phyloP scores from a whole-genome alignment of 768 basidiomycete species.

The Dendrothele bispora region DNA sequence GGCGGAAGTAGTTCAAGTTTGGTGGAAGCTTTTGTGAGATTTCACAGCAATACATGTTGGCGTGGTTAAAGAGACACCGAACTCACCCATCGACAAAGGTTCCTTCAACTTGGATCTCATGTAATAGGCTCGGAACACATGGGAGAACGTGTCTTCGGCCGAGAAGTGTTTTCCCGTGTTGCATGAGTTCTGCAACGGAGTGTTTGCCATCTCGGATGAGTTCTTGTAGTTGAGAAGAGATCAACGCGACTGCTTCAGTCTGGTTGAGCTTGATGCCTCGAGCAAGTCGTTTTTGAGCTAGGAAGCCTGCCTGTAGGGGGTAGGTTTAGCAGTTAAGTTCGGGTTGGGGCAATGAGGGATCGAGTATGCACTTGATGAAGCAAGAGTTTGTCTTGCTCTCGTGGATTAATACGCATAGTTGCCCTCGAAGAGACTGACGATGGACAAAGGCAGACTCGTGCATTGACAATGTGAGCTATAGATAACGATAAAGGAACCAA shows the following conservation, averaged over 20 bases:
- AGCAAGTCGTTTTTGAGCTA: constrained; percentile 94
- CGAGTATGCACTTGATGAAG: constrained; percentile 56
- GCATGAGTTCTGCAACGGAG: constrained; percentile 90
- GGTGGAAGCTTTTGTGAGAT: background rate
- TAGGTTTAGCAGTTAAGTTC: background rate
- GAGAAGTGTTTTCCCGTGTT: constrained; percentile 84
- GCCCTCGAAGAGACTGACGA: background rate
- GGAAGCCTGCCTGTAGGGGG: constrained; percentile 64
- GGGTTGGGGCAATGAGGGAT: background rate
- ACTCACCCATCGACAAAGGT: constrained; percentile 84
- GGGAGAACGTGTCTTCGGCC: constrained; percentile 89
- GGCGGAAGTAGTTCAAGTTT: background rate
- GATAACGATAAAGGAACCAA: background rate
- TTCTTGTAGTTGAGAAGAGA: constrained; percentile 92
- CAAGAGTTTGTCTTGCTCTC: constrained; percentile 74
- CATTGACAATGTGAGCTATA: background rate
- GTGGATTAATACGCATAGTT: constrained; percentile 68
- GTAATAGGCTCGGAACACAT: constrained; percentile 69
- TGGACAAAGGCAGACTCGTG: background rate
- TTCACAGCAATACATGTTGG: constrained; percentile 2
- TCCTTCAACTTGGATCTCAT: constrained; percentile 93
- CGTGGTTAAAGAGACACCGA: background rate
- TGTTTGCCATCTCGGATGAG: constrained; percentile 88
- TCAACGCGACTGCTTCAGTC: constrained; percentile 86
- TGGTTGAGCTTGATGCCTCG: constrained; percentile 88